A percentile compares a stretch with the other conserved stretches of the same genome.
These are phyloP conservation scores for Kockovaella imperatae DNA, from an alignment of 768 basidiomycete genomes.

Conservation along the genomic window DNA sequence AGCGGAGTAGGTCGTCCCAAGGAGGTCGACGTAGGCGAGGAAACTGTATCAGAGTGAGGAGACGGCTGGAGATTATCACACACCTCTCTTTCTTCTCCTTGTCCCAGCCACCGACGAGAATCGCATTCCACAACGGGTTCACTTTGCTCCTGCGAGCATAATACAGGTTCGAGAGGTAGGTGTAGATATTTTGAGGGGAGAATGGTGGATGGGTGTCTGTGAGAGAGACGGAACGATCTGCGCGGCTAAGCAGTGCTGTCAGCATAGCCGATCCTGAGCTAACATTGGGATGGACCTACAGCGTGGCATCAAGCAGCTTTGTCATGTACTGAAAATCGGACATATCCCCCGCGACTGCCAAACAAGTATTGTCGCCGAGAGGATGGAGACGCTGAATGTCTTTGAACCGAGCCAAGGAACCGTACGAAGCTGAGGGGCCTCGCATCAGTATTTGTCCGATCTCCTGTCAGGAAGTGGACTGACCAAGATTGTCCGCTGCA, in stretches of 20 bases:
- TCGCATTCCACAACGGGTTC: conserved; percentile 89
- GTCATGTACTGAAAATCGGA: conserved; percentile 95
- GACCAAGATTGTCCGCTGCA: conserved; percentile 94
- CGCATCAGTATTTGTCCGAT: neutral
- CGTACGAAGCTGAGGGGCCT: conserved; percentile 72
- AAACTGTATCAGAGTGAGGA: conserved; percentile 53
- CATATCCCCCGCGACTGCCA: conserved; percentile 94
- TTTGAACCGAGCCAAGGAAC: conserved; percentile 93
- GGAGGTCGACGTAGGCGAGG: conserved; percentile 84
- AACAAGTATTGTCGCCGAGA: conserved; percentile 72
- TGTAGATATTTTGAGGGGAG: conserved; percentile 82
- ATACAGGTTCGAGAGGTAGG: conserved; percentile 83
- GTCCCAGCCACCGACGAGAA: conserved; percentile 86
- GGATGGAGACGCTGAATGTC: conserved; percentile 80
- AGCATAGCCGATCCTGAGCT: too few species aligned
- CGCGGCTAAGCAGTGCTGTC: conserved; percentile 38
- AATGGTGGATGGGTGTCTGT: conserved; percentile 74
- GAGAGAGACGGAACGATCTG: conserved; percentile 53
- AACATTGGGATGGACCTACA: conserved; percentile 45
- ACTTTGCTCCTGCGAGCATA: conserved; percentile 80
- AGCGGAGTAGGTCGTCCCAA: conserved; percentile 92
- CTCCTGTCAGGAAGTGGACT: conserved; percentile 25
- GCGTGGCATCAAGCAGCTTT: conserved; percentile 64
- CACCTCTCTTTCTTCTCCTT: conserved; percentile 62
- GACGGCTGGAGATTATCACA: conserved; percentile 16